Evolutionary conservation across 2,329 filamentous ascomycete species (phyloP), one percentile per base, ranked within the genome.

Genomic region (Pestalotiopsis sp.): DNA sequence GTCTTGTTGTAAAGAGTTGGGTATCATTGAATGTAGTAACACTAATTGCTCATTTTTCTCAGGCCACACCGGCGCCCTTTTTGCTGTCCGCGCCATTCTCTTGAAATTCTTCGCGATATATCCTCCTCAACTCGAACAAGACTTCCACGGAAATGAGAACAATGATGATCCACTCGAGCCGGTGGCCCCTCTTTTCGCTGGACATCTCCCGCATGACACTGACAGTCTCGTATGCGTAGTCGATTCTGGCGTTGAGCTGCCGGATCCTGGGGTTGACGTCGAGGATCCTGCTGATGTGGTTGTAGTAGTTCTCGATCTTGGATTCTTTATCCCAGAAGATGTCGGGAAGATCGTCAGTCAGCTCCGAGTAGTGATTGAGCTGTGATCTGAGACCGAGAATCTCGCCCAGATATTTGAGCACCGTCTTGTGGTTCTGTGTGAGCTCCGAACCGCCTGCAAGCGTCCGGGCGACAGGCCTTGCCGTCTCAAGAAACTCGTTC

Each of bases 241-340:
- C 95, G 89, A 99, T 97, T 83, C 97, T 97, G 82, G 97, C 93
- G 79, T 99, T 99, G 73, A 98, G 82, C 20, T 93, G 91, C 75
- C 93, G 93, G 82, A 98, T 98, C 64, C 96, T 88, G 31, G 96
- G 93, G 41, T 93, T 93, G 27, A 98, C 95, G 80, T 98, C 96
- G 45, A 99, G 86, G 0, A 94, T 94, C 67, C 91, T 90, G 56
- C 95, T 95, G 56, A 98, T 94, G 79, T 96, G 93, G 73, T 97
- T 95, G 80, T 98, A 99, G 82, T 98, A 98, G 38, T 92, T 92
- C 79, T 98, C 96, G 2, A 99, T 86, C 0, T 94, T 93, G 2
- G 98, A 88, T 79, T 98, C 95, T 74, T 96, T 92, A 79, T 99
- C 96, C 96, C 96, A 99, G 82, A 99, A 98, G 60, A 98, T 90